Percentiles rank a stretch among this genome's conserved stretches.
phyloP scores from a whole-genome alignment of 306 rosid genomes.

The Ormosia semicastrata region DNA sequence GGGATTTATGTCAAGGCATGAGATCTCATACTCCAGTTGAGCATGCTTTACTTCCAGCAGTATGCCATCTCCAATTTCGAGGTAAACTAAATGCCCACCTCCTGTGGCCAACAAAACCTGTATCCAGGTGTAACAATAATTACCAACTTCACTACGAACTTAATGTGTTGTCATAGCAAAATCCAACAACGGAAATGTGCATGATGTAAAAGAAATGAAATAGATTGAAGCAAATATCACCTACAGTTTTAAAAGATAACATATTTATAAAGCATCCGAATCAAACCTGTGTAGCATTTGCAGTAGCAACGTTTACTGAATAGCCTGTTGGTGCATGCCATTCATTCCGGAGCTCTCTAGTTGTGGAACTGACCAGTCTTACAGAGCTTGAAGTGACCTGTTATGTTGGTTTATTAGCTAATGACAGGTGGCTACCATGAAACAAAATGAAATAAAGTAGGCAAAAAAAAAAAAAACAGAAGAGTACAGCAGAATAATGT shows the following conservation, averaged over 20 bases:
- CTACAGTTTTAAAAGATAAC: not conserved
- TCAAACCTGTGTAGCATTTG: conserved; percentile 91
- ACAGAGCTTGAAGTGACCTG: conserved; percentile 88
- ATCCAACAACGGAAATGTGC: not conserved
- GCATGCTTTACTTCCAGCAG: conserved; percentile 60
- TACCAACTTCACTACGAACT: conserved; percentile 6
- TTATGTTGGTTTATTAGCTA: conserved; percentile 25
- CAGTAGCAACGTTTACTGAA: conserved; percentile 93
- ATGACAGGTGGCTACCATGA: not conserved
- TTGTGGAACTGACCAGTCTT: conserved; percentile 79
- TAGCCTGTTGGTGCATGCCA: conserved; percentile 84
- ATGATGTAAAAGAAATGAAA: not conserved
- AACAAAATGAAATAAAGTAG: not conserved
- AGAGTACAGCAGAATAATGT: not conserved
- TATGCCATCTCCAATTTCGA: conserved; percentile 84
- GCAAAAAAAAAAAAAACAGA: not conserved
- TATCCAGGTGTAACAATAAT: conserved; percentile 28
- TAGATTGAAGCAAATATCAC: not conserved
- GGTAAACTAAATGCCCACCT: conserved; percentile 83
- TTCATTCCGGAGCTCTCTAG: conserved; percentile 73
- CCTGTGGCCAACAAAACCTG: conserved; percentile 99
- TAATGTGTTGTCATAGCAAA: not conserved
- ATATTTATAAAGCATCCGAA: conserved; percentile 15
- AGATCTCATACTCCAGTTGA: conserved; percentile 86
- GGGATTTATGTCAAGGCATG: conserved; percentile 96